Conservation (phyloP, 2,329 filamentous ascomycete genomes). For the Cryoendolithus antarcticus region DNA sequence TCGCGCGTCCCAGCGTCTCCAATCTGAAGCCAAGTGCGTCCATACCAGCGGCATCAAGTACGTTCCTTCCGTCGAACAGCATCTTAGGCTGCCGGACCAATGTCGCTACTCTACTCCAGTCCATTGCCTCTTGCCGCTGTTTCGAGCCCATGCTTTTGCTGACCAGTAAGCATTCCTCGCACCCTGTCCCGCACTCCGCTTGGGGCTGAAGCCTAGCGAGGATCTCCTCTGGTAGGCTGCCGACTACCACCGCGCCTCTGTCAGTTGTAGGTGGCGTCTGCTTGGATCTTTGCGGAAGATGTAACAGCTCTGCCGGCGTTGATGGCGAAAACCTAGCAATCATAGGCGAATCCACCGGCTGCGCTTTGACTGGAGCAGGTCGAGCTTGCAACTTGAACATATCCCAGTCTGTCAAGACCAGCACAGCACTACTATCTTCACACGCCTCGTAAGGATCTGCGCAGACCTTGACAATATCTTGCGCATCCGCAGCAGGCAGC, state of each 20-base stretch:
- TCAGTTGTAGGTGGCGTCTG: too few relatives aligned
- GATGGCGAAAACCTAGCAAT: background rate
- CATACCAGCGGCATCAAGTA: conserved; percentile 16
- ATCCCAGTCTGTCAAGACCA: conserved; percentile 21
- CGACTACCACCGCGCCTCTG: too few relatives aligned
- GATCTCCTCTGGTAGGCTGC: too few relatives aligned
- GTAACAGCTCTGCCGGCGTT: conserved; percentile 1
- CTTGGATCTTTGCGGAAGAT: background rate
- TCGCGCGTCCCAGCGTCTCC: conserved; percentile 5
- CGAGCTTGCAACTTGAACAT: conserved; percentile 11
- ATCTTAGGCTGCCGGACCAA: conserved; percentile 17
- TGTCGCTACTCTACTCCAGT: conserved; percentile 17
- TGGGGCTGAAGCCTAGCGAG: background rate
- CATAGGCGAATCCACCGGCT: background rate
- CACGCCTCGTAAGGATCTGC: conserved; percentile 19
- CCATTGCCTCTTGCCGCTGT: conserved; percentile 4
- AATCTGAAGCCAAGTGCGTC: conserved; percentile 20
- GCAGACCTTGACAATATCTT: conserved; percentile 16
- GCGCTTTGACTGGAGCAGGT: too few relatives aligned
- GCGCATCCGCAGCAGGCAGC: conserved; percentile 9
- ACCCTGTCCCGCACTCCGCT: conserved; percentile 7
- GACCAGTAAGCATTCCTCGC: background rate
- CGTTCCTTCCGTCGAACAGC: conserved; percentile 21
- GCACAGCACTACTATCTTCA: conserved; percentile 17
- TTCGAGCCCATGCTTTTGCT: background rate